Evolutionary conservation across 2,329 filamentous ascomycete genomes (phyloP), one percentile per base, ranked within the genome.

Genomic region (Aspergillus tamarii): DNA sequence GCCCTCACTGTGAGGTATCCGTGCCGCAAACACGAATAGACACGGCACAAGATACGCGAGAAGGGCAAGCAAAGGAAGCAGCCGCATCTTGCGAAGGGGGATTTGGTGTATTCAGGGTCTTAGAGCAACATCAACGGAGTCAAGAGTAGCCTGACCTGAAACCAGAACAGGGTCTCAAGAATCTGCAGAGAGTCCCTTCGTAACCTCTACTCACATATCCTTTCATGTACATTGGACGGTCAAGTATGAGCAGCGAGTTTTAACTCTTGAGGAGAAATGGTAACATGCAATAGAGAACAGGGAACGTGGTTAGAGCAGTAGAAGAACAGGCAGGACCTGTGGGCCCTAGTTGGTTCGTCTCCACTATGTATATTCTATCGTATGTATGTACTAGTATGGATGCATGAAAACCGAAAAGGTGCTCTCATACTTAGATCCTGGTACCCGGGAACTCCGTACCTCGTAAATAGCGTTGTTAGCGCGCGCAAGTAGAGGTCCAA

Each of bases 271-370:
- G 21, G 4, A 16, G 21, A 12, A 30, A 34, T n/a, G 9, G 52
- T 39, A 54, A 65, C 34, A 39, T 53, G 53, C 63, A 60, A 58
- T 30, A 58, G 14, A 39, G 48, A 16, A 43, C n/a, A 52, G 56
- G 34, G 66, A 69, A 68, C 66, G 66, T 68, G 67, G 57, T 41
- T 48, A 53, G 57, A 28, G 21, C 28, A 60, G 64, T 60, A 54
- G 54, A 56, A 34, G 41, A 56, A 46, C 21, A 56, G 41, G 32
- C 50, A 34, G 39, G 52, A 26, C 23, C 32, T 43, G 57, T 55
- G 62, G 36, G 52, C 43, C 39, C 32, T 19, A 16, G 34, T 55
- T 2, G 23, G 10, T 57, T 32, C 23, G 61, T 61, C 45, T 50
- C 60, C 64, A 67, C 64, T 61, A 66, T 63, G 60, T 66, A 63